A percentile compares a stretch with the other conserved stretches of the same genome.
phyloP scores from a whole-genome alignment of 345 rosid species.

The Orychophragmus violaceus region DNA sequence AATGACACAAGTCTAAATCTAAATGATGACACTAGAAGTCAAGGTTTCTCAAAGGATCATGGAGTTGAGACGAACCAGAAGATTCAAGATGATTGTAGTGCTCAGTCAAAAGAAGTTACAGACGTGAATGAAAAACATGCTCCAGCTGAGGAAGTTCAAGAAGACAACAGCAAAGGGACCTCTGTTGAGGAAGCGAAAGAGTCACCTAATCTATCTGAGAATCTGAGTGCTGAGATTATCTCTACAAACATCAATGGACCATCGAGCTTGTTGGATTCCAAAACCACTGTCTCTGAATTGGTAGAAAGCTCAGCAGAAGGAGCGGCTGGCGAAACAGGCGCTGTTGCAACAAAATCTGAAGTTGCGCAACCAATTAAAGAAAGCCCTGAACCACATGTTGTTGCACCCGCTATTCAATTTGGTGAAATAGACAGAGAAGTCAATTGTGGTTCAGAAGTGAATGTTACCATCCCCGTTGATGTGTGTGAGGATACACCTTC shows the following conservation, averaged over 20 bases:
- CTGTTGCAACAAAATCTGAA: slow-evolving; percentile 10
- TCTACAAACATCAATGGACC: slow-evolving; percentile 17
- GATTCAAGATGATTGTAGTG: slow-evolving; percentile 11
- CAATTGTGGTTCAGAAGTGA: slow-evolving; percentile 1
- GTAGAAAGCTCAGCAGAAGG: slow-evolving; percentile 15
- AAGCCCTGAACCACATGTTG: slow-evolving; percentile 11
- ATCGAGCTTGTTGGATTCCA: slow-evolving; percentile 19
- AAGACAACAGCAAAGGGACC: slow-evolving; percentile 1
- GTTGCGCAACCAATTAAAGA: slow-evolving; percentile 10
- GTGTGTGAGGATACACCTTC: slow-evolving; percentile 10
- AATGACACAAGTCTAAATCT: slow-evolving; percentile 16
- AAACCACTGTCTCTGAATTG: slow-evolving; percentile 17
- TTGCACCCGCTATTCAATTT: not conserved
- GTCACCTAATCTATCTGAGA: slow-evolving; percentile 12
- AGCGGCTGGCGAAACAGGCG: slow-evolving; percentile 7
- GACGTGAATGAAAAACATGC: slow-evolving; percentile 7
- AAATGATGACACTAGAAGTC: not conserved
- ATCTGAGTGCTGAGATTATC: slow-evolving; percentile 21
- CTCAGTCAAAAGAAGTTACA: slow-evolving; percentile 7
- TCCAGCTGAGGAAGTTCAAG: slow-evolving; percentile 13
- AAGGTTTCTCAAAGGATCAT: slow-evolving; percentile 6
- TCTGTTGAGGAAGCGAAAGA: slow-evolving; percentile 27
- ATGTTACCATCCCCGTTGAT: slow-evolving; percentile 9
- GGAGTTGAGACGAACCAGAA: slow-evolving; percentile 7
- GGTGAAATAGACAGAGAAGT: slow-evolving; percentile 22